A percentile compares a stretch with the other conserved stretches of the same genome.
Conservation (phyloP, 2,329 filamentous ascomycete species). For the Aureobasidium sp. region DNA sequence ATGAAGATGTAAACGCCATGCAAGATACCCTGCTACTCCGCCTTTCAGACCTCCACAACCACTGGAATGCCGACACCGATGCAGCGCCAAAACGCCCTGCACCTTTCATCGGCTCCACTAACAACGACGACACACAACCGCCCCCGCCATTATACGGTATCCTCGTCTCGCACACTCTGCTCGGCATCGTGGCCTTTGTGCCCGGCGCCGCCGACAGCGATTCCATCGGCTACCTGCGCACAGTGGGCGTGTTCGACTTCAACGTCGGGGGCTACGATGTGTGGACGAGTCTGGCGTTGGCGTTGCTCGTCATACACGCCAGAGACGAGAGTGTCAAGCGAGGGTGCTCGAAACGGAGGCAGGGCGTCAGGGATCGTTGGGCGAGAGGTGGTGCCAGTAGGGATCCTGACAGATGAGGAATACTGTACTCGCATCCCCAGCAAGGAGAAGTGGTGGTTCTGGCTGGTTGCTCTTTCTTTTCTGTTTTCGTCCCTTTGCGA, state of each 20-base stretch:
- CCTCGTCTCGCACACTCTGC: conserved; percentile 43
- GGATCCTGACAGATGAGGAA: background rate
- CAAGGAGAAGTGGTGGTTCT: too few species aligned
- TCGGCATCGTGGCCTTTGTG: conserved; percentile 45
- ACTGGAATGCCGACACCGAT: conserved; percentile 11
- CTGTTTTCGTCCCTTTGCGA: background rate
- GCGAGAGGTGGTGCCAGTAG: too few species aligned
- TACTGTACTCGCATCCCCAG: too few species aligned
- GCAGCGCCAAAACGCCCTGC: conserved; percentile 14
- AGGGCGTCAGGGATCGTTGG: background rate
- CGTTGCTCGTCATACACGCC: conserved; percentile 46
- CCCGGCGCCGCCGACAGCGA: conserved; percentile 25
- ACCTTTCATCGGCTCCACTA: background rate
- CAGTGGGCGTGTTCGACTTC: conserved; percentile 47
- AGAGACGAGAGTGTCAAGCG: conserved; percentile 42
- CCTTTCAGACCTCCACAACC: background rate
- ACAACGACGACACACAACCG: conserved; percentile 15
- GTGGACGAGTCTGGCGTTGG: conserved; percentile 51
- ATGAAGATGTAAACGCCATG: conserved; percentile 32
- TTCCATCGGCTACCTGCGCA: conserved; percentile 24
- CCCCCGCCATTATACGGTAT: conserved; percentile 47
- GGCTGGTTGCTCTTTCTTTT: background rate
- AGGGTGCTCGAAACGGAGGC: conserved; percentile 20
- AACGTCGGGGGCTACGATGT: conserved; percentile 46
- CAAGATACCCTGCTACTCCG: conserved; percentile 21